These are phyloP conservation scores for Plasmodium coatneyi DNA, from an alignment of 169 alveolate species.

Conservation along the genomic window DNA sequence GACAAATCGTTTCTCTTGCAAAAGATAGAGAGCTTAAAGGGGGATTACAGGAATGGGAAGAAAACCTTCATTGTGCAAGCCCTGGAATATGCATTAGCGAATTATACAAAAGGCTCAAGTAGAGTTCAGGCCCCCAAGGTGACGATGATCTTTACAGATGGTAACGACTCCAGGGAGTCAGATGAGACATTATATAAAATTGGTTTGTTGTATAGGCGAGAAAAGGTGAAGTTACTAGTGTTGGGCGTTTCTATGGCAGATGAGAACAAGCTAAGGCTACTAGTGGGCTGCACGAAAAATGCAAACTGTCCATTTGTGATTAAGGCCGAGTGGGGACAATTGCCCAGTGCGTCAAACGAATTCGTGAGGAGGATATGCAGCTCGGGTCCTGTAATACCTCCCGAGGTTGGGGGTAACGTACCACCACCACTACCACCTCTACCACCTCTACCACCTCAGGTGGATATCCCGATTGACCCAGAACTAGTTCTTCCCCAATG, in stretches of 20 bases:
- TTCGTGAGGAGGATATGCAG: constrained; percentile 42
- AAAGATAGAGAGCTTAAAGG: constrained; percentile 30
- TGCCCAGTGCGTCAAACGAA: background rate
- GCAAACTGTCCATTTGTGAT: constrained; percentile 39
- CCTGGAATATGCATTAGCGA: constrained; percentile 25
- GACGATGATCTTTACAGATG: constrained; percentile 67
- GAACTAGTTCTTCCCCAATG: constrained; percentile 21
- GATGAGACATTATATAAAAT: constrained; percentile 9
- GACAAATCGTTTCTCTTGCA: constrained; percentile 14
- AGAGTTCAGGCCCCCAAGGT: constrained; percentile 64
- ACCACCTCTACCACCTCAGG: constrained; percentile 13
- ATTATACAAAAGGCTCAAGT: constrained; percentile 14
- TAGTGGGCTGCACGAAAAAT: constrained; percentile 30
- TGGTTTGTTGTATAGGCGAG: constrained; percentile 45
- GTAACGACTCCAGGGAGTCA: constrained; percentile 43
- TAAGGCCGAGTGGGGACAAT: constrained; percentile 49
- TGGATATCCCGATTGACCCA: background rate
- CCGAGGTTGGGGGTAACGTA: background rate
- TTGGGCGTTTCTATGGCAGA: constrained; percentile 62
- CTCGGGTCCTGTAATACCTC: constrained; percentile 22
- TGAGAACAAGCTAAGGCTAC: constrained; percentile 26
- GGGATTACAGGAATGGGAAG: constrained; percentile 35
- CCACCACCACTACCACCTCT: constrained; percentile 23
- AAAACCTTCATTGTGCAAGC: constrained; percentile 22
- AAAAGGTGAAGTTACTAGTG: constrained; percentile 49